These are phyloP conservation scores for Globisporangium uncinulatum DNA, from an alignment of 352 stramenopile genomes.

Conservation along the genomic window DNA sequence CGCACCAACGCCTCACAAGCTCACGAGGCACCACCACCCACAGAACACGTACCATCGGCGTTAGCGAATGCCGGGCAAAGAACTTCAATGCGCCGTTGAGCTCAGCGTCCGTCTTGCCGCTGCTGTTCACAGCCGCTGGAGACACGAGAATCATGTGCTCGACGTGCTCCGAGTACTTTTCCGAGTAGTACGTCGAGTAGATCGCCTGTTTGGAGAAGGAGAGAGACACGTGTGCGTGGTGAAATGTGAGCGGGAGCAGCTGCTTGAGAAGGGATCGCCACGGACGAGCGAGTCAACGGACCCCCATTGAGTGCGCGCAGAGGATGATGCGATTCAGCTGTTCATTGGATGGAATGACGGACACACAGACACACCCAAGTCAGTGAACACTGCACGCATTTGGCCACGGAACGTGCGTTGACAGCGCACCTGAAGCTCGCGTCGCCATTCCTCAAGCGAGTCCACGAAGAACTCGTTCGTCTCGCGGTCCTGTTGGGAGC, in stretches of 20 bases:
- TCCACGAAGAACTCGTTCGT: conserved; percentile 80
- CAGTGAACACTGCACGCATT: neutral
- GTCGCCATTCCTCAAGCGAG: conserved; percentile 68
- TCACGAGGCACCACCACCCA: too few species aligned
- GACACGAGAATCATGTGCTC: conserved; percentile 78
- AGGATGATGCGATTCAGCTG: conserved; percentile 74
- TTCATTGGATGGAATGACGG: neutral
- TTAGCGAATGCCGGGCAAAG: conserved; percentile 39
- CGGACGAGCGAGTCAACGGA: conserved; percentile 19
- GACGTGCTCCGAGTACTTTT: conserved; percentile 62
- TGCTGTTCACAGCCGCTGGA: conserved; percentile 53
- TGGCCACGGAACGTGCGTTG: too few species aligned
- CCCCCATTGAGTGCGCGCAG: conserved; percentile 75
- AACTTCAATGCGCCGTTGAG: conserved; percentile 38
- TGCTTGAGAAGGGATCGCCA: conserved; percentile 1
- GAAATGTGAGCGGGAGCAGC: neutral
- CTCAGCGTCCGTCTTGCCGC: conserved; percentile 27
- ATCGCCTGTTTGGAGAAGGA: conserved; percentile 32
- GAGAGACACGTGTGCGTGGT: too few species aligned
- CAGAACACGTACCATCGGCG: conserved; percentile 45
- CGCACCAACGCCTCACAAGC: too few species aligned
- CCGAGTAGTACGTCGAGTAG: conserved; percentile 72
- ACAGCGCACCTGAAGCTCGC: conserved; percentile 31
- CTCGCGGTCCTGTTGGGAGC: conserved; percentile 42
- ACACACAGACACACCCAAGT: neutral